phyloP scores from a whole-genome alignment of 306 rosid species.

The Trichosanthes truncata region DNA sequence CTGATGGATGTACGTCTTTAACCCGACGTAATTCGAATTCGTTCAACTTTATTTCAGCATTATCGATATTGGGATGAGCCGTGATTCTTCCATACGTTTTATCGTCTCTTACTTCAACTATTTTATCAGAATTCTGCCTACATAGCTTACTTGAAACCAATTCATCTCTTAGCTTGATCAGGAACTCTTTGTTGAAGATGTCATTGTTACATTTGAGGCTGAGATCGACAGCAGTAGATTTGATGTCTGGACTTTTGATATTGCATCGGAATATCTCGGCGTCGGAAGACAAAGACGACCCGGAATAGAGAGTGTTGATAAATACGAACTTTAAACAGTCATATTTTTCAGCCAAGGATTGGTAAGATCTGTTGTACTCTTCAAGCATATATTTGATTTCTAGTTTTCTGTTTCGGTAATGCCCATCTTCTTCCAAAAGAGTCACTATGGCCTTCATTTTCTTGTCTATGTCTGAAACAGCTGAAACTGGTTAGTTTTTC shows the following conservation, averaged over 20 bases:
- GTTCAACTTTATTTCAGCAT: neutral
- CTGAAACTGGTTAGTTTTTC: neutral
- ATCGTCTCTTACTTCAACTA: neutral
- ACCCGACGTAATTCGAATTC: neutral
- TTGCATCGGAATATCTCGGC: neutral
- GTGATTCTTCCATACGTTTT: neutral
- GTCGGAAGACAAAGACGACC: neutral
- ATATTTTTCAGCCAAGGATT: constrained; percentile 3
- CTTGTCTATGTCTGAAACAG: constrained; percentile 1
- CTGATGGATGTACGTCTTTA: neutral
- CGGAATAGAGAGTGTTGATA: neutral
- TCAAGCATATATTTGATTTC: constrained; percentile 6
- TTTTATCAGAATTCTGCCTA: neutral
- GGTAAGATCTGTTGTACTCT: constrained; percentile 4
- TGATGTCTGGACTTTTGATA: neutral
- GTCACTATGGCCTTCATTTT: constrained; percentile 5
- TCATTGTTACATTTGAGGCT: neutral
- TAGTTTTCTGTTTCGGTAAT: neutral
- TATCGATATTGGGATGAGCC: neutral
- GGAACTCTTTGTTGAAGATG: neutral
- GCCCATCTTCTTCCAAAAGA: constrained; percentile 3
- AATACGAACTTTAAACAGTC: constrained; percentile 3
- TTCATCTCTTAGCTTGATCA: constrained; percentile 5
- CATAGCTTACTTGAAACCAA: neutral
- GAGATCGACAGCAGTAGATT: neutral